Conservation (phyloP, 2,329 filamentous ascomycete species). For the Stagonosporopsis cucurbitacearum region DNA sequence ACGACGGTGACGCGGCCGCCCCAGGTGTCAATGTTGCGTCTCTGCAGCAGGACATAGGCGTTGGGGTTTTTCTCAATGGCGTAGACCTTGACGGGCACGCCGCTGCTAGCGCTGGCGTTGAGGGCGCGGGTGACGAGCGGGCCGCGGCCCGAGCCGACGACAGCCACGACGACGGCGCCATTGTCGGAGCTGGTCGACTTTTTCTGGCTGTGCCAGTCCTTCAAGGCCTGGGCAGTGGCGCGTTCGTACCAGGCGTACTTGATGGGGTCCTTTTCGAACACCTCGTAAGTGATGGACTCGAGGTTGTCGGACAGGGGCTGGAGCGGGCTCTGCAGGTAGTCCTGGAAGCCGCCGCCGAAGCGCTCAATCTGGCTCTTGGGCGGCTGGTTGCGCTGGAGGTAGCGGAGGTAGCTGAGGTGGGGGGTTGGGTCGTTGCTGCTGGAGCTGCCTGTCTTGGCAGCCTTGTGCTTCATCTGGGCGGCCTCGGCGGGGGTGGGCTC, state of each 20-base stretch:
- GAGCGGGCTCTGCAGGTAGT: conserved; percentile 93
- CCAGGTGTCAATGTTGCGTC: conserved; percentile 85
- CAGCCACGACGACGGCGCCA: conserved; percentile 81
- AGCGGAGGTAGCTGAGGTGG: conserved; percentile 81
- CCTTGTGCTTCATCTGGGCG: conserved; percentile 49
- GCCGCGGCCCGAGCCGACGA: conserved; percentile 91
- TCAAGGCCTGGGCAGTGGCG: conserved; percentile 80
- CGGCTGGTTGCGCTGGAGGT: conserved; percentile 83
- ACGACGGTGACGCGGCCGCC: conserved; percentile 80
- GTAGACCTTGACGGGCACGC: conserved; percentile 83
- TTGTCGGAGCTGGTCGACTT: conserved; percentile 76
- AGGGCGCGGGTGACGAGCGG: conserved; percentile 89
- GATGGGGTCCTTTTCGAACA: conserved; percentile 97
- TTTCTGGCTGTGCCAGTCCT: conserved; percentile 74
- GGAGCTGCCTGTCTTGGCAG: conserved; percentile 53
- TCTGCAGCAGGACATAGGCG: conserved; percentile 88
- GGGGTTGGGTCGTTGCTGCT: conserved; percentile 62
- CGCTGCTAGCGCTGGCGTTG: conserved; percentile 76
- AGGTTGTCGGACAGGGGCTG: conserved; percentile 96
- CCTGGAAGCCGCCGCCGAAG: conserved; percentile 79
- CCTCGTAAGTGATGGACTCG: conserved; percentile 96
- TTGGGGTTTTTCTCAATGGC: conserved; percentile 98
- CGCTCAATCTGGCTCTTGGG: conserved; percentile 67
- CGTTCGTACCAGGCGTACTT: conserved; percentile 97
- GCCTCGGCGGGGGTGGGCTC: conserved; percentile 74